Evolutionary conservation across 257 asterid genomes (phyloP).

Genomic region (Solanum peruvianum): DNA sequence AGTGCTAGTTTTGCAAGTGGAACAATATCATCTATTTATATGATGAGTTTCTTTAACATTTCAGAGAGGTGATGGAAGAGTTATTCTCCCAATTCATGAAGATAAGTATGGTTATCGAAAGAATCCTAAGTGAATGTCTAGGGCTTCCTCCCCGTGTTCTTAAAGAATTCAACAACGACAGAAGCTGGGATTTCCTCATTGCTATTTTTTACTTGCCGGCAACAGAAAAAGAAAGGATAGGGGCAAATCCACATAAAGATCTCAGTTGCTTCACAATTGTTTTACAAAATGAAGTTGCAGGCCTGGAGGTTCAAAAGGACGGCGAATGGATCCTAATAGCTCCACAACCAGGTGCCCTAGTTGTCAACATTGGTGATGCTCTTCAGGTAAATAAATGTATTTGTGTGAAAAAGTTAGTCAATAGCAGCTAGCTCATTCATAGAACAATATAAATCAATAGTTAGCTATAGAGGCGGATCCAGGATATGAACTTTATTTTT

Average conservation of each 20-base stretch:
- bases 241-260: conserved; percentile 36
- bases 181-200: conserved; percentile 51
- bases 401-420: not conserved
- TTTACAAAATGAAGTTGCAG: conserved; percentile 46
- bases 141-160: conserved; percentile 34
- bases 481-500: not conserved
- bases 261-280: conserved; percentile 29
- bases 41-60: not conserved
- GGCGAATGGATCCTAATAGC: conserved; percentile 29
- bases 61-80: conserved; percentile 36
- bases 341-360: conserved; percentile 23
- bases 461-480: not conserved
- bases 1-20: not conserved
- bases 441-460: not conserved
- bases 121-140: conserved; percentile 44
- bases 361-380: conserved; percentile 31
- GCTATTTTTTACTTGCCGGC: conserved; percentile 37
- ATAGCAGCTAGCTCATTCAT: not conserved
- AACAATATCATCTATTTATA: not conserved
- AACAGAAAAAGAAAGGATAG: conserved; percentile 21
- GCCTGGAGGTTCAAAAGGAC: conserved; percentile 33
- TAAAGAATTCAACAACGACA: conserved; percentile 32
- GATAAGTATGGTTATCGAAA: conserved; percentile 23
- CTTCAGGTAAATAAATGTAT: conserved; percentile 22
- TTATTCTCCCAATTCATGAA: conserved; percentile 25